Base-by-base conservation (phyloP, 106 monocot genomes). In the Phalaenopsis equestris region DNA sequence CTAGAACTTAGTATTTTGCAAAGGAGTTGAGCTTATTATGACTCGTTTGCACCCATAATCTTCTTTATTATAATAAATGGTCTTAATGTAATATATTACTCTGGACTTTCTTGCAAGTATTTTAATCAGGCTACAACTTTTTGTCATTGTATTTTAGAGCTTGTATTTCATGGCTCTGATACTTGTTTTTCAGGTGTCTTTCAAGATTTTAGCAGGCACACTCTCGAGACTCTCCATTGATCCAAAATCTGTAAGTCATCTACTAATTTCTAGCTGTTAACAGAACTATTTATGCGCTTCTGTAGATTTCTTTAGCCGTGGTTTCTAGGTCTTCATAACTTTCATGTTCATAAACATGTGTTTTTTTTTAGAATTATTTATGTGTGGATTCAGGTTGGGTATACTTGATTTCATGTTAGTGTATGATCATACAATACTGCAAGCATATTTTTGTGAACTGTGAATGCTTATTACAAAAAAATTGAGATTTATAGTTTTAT, bases 201-300 rank as follows among this genome's bases (percentile, higher is more conserved):
- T 92, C 73, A 98, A 92, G 86, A 87, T 98, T 80, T 55, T 80
- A 18, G 94, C 92, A 48, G 97, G 94, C 55, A 85, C 90, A 64
- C 78, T 94, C 10, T 94, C 97, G 9, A 92, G 90, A 85, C 82
- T 92, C 55, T 86, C 85, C 38, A 87, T 98, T 77, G 94, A 94
- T 86, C 90, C 89, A 79, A 98, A 98, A 98, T 92, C 84, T 67
- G 94, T 96, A 77, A 91, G 95, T 87, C 47, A 47, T 75, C 42
- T 76, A 52, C n/a, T 76, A 19, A 74, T 49, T 76, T 9, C 30
- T 49, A 43, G 24, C 7, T 45, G 48, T 43, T n/a, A 74, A 42
- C 42, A 74, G 19, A 38, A 14, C 23, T 39, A 15, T 70, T 43
- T 43, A 72, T 72, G 42, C 1, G 41, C 19, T 42, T 5, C 6